Evolutionary conservation across 257 asterid species (phyloP).

Genomic region (Forsythia viridissima): DNA sequence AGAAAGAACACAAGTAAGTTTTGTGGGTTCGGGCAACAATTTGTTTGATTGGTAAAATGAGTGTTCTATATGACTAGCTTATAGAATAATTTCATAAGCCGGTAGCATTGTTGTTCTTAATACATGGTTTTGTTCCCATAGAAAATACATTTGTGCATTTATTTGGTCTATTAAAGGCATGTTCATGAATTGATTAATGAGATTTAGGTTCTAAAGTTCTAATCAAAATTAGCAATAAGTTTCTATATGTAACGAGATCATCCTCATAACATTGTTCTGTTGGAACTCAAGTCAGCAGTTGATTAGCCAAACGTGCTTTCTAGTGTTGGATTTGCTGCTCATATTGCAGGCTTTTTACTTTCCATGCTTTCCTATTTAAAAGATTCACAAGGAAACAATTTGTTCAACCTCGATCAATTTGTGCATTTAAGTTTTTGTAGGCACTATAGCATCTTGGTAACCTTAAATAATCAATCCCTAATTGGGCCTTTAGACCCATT

Average conservation of each 20-base stretch:
- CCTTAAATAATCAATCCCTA: background rate
- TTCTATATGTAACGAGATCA: background rate
- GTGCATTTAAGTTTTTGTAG: no score
- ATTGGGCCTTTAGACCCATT: background rate
- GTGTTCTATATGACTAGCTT: background rate
- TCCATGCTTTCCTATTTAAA: background rate
- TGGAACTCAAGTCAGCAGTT: background rate
- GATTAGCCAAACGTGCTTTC: background rate
- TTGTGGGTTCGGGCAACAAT: background rate
- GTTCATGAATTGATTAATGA: background rate
- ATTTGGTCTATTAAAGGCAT: background rate
- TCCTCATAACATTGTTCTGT: background rate
- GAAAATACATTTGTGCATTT: background rate
- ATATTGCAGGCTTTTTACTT: background rate
- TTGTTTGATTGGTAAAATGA: background rate
- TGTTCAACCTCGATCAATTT: background rate
- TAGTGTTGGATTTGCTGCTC: background rate
- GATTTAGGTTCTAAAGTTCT: background rate
- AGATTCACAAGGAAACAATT: background rate
- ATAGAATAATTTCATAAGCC: background rate
- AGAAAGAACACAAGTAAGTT: constrained; percentile 24
- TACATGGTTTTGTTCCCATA: background rate
- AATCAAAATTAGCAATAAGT: background rate
- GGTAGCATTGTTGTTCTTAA: background rate
- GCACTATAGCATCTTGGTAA: background rate